These are phyloP conservation scores for Priceomyces haplophilus DNA, from an alignment of 805 yeast genomes.

Conservation along the genomic window DNA sequence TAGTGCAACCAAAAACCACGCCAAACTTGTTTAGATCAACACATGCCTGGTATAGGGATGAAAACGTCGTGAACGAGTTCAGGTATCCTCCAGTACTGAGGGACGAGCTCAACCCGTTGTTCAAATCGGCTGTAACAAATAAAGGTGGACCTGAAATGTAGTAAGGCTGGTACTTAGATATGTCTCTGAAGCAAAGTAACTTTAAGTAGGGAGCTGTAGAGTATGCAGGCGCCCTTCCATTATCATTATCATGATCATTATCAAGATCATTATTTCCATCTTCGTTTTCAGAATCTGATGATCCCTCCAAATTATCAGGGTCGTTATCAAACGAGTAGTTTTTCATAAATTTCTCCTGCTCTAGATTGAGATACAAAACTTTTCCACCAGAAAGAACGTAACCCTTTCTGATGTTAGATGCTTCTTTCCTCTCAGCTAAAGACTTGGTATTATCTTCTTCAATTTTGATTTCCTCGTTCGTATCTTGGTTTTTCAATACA, in stretches of 20 bases:
- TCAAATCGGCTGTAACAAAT: slow-evolving; percentile 65
- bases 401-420: slow-evolving; percentile 32
- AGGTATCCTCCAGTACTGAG: slow-evolving; percentile 38
- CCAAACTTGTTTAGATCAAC: slow-evolving; percentile 52
- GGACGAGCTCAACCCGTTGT: slow-evolving; percentile 30
- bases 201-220: slow-evolving; percentile 50
- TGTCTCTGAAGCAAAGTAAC: slow-evolving; percentile 63
- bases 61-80: slow-evolving; percentile 66
- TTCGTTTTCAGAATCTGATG: slow-evolving; percentile 6
- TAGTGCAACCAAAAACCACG: slow-evolving; percentile 67
- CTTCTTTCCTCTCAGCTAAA: slow-evolving; percentile 35
- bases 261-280: slow-evolving; percentile 6
- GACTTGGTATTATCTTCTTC: slow-evolving; percentile 40
- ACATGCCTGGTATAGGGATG: slow-evolving; percentile 64
- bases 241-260: slow-evolving; percentile 12
- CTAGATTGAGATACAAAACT: slow-evolving; percentile 23
- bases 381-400: slow-evolving; percentile 20
- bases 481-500: slow-evolving; percentile 32
- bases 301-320: slow-evolving; percentile 8
- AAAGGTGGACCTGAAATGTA: slow-evolving; percentile 54
- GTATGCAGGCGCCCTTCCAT: slow-evolving; percentile 9
- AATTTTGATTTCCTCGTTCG: slow-evolving; percentile 46
- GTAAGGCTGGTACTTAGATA: slow-evolving; percentile 43
- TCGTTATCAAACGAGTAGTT: slow-evolving; percentile 35
- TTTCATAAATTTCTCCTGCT: slow-evolving; percentile 26